Conservation (phyloP, 2,329 filamentous ascomycete genomes). For the Botrytis sinoallii region DNA sequence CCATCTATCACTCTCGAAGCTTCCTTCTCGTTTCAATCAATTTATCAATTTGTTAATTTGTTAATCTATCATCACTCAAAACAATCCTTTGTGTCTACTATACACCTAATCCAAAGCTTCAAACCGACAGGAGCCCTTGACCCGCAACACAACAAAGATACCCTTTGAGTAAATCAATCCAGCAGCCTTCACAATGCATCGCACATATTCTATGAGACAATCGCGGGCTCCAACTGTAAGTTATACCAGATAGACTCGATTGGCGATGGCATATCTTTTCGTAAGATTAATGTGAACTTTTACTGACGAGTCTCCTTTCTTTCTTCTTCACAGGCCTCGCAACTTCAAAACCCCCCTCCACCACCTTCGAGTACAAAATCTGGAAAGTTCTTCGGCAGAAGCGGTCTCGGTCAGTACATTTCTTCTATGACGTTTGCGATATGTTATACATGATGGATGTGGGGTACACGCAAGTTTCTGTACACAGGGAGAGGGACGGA, state of each 20-base stretch:
- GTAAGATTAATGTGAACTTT: slow-evolving; percentile 5
- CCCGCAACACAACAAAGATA: background rate
- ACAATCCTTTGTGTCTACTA: background rate
- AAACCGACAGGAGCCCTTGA: background rate
- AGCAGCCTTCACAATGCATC: slow-evolving; percentile 67
- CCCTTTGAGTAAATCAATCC: background rate
- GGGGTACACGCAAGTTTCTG: background rate
- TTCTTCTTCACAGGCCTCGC: slow-evolving; percentile 39
- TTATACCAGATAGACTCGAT: slow-evolving; percentile 30
- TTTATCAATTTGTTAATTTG: background rate
- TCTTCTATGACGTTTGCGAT: slow-evolving; percentile 24
- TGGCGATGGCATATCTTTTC: background rate
- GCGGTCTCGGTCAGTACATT: slow-evolving; percentile 67
- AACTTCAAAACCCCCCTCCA: slow-evolving; percentile 87
- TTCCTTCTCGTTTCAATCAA: background rate
- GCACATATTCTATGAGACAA: slow-evolving; percentile 98
- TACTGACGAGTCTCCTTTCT: slow-evolving; percentile 15
- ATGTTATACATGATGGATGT: background rate
- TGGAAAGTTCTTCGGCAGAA: slow-evolving; percentile 81
- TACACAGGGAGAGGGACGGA: background rate
- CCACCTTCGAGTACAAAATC: slow-evolving; percentile 89
- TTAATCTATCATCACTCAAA: background rate
- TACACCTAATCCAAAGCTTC: background rate
- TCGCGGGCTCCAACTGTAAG: slow-evolving; percentile 90
- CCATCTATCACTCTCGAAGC: background rate